Evolutionary conservation across 768 basidiomycete species (phyloP).

Genomic region (Auriscalpium vulgare): DNA sequence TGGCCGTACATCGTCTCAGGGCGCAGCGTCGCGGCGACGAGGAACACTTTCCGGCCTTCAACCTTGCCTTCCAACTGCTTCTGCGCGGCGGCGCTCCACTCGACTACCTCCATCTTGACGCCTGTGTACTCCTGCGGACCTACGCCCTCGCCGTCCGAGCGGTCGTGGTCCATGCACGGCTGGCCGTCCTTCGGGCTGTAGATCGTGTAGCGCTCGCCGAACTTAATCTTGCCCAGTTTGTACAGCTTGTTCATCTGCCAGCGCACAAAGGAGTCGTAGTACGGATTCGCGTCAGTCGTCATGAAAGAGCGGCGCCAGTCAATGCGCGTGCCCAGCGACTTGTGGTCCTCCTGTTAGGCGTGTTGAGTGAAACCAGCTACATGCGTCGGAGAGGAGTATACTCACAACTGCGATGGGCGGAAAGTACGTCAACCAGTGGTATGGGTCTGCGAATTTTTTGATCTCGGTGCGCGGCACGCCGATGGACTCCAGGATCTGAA

Average conservation of each 20-base stretch:
- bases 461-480: slow-evolving; percentile 83
- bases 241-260: slow-evolving; percentile 97
- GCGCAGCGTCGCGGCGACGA: slow-evolving; percentile 94
- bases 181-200: slow-evolving; percentile 99
- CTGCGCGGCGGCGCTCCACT: slow-evolving; percentile 72
- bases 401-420: slow-evolving; percentile 85
- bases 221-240: slow-evolving; percentile 87
- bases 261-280: slow-evolving; percentile 93
- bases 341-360: slow-evolving; percentile 53
- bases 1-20: slow-evolving; percentile 98
- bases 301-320: slow-evolving; percentile 96
- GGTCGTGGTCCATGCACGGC: slow-evolving; percentile 99
- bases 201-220: slow-evolving; percentile 96
- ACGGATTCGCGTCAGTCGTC: slow-evolving; percentile 93
- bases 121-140: slow-evolving; percentile 95
- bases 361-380: slow-evolving; percentile 16
- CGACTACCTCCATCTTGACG: slow-evolving; percentile 87
- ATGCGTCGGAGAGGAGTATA: not conserved
- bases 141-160: slow-evolving; percentile 87
- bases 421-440: slow-evolving; percentile 89
- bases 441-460: slow-evolving; percentile 95
- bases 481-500: slow-evolving; percentile 97
- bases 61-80: slow-evolving; percentile 56
- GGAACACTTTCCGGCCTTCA: slow-evolving; percentile 73
- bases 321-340: slow-evolving; percentile 85